These are phyloP conservation scores for Cynanchum wilfordii DNA, from an alignment of 257 asterid species.

Conservation along the genomic window DNA sequence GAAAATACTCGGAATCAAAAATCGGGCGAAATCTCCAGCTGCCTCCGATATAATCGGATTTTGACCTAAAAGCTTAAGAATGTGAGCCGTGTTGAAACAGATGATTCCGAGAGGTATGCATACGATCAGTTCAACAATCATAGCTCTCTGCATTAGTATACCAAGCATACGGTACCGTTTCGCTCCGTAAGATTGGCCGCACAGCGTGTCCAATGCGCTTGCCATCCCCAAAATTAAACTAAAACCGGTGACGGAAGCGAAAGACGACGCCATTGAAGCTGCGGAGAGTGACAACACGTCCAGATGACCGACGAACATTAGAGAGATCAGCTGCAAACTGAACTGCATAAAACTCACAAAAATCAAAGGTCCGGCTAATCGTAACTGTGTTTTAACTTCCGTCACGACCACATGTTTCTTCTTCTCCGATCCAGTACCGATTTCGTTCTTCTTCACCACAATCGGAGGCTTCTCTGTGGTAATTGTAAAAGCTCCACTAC, in stretches of 20 bases:
- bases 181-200: slow-evolving; percentile 11
- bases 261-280: slow-evolving; percentile 84
- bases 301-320: slow-evolving; percentile 87
- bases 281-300: slow-evolving; percentile 64
- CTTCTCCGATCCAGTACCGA: slow-evolving; percentile 8
- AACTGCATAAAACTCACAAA: slow-evolving; percentile 56
- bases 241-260: slow-evolving; percentile 81
- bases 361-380: slow-evolving; percentile 76
- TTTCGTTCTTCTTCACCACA: background rate
- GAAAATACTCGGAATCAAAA: slow-evolving; percentile 61
- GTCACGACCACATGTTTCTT: slow-evolving; percentile 30
- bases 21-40: slow-evolving; percentile 66
- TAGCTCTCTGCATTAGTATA: no score
- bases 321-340: slow-evolving; percentile 61
- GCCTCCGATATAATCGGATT: slow-evolving; percentile 53
- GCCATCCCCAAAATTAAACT: slow-evolving; percentile 18
- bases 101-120: no score
- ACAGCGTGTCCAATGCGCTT: no score
- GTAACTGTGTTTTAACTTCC: slow-evolving; percentile 60
- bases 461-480: background rate
- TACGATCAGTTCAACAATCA: no score
- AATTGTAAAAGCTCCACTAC: background rate
- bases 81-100: no score
- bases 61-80: no score
- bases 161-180: no score